phyloP scores from a whole-genome alignment of 306 rosid species.

The Abrus precatorius region DNA sequence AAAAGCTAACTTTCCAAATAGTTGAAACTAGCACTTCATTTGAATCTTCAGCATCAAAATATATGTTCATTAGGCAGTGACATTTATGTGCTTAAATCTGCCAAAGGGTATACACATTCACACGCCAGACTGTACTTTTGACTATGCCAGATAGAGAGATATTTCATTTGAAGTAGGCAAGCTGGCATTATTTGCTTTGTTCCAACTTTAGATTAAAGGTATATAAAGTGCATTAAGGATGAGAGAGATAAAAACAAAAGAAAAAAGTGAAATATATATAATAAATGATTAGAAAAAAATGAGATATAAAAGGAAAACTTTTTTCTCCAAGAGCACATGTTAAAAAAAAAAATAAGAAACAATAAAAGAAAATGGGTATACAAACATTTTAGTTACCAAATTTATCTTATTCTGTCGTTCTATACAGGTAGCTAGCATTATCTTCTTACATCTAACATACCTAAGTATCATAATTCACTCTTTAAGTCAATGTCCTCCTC shows the following conservation, averaged over 20 bases:
- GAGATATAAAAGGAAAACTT: too few species aligned
- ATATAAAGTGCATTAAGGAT: too few species aligned
- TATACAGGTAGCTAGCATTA: background rate
- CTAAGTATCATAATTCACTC: background rate
- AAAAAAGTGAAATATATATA: too few species aligned
- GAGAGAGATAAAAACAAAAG: too few species aligned
- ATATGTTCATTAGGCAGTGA: background rate
- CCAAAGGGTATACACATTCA: constrained; percentile 5
- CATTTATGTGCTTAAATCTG: background rate
- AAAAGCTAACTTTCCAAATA: background rate
- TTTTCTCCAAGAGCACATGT: too few species aligned
- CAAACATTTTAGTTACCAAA: too few species aligned
- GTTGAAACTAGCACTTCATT: background rate
- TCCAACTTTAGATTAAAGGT: too few species aligned
- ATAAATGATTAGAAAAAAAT: too few species aligned
- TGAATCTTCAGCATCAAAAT: background rate
- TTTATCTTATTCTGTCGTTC: background rate
- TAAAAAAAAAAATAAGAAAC: too few species aligned
- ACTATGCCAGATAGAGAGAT: background rate
- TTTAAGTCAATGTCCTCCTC: background rate
- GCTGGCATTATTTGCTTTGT: constrained; percentile 5
- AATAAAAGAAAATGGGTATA: too few species aligned
- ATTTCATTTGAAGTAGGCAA: background rate
- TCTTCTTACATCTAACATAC: background rate
- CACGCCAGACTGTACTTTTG: background rate